Evolutionary conservation across 257 asterid species (phyloP).

Genomic region (Solanum sitiens): DNA sequence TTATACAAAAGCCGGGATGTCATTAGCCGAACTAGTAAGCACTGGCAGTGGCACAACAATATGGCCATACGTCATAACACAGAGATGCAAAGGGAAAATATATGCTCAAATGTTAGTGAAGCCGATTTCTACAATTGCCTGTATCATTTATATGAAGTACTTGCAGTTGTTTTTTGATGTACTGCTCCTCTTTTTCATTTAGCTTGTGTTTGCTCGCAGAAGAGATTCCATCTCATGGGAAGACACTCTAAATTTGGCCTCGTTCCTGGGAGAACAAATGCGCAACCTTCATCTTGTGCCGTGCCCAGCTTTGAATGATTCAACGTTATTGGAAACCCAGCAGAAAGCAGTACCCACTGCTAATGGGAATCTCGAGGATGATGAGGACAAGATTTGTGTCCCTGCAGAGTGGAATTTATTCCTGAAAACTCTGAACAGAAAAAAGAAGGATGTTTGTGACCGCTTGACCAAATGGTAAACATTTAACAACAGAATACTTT

Average conservation of each 20-base stretch:
- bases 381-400: slow-evolving; percentile 18
- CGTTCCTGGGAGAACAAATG: slow-evolving; percentile 88
- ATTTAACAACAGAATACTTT: neutral
- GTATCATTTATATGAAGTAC: neutral
- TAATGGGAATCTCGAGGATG: slow-evolving; percentile 27
- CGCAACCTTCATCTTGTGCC: slow-evolving; percentile 73
- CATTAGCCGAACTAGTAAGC: slow-evolving; percentile 23
- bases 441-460: slow-evolving; percentile 40
- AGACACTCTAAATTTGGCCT: slow-evolving; percentile 55
- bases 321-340: slow-evolving; percentile 18
- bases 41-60: slow-evolving; percentile 30
- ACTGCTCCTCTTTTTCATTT: neutral
- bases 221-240: slow-evolving; percentile 62
- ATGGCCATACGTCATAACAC: slow-evolving; percentile 84
- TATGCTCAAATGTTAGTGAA: slow-evolving; percentile 78
- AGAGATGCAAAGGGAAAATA: slow-evolving; percentile 80
- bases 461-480: slow-evolving; percentile 76
- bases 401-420: slow-evolving; percentile 47
- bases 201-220: slow-evolving; percentile 39
- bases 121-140: neutral
- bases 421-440: slow-evolving; percentile 51
- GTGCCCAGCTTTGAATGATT: slow-evolving; percentile 26
- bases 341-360: slow-evolving; percentile 19
- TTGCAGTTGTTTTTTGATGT: slow-evolving; percentile 1
- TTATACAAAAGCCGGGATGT: slow-evolving; percentile 43